Evolutionary conservation across 2,329 filamentous ascomycete species (phyloP).

Genomic region (Aspergillus piperis): DNA sequence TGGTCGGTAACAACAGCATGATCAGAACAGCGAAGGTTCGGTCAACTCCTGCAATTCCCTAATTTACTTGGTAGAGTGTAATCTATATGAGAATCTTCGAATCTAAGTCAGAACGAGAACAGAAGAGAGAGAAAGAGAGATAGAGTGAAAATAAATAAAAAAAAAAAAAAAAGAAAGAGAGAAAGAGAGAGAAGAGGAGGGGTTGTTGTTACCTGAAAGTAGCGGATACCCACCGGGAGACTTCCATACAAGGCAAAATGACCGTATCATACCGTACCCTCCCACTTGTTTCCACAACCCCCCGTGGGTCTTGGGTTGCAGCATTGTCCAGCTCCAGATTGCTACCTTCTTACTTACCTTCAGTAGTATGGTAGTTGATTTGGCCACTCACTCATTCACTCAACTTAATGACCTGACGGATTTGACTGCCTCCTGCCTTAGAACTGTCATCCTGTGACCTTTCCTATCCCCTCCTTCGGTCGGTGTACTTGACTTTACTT

Average conservation of each 20-base stretch:
- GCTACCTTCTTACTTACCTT: neutral
- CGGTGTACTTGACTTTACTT: slow-evolving; percentile 9
- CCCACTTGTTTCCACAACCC: neutral
- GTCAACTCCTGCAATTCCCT: no score
- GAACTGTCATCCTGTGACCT: neutral
- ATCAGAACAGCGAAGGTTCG: no score
- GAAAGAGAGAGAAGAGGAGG: no score
- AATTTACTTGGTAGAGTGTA: no score
- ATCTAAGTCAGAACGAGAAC: no score
- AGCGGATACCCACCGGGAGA: neutral
- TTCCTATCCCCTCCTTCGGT: slow-evolving; percentile 3
- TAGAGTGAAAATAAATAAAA: no score
- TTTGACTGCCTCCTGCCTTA: neutral
- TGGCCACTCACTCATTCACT: neutral
- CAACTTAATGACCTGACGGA: neutral
- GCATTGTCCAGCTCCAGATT: slow-evolving; percentile 1
- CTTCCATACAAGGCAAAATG: neutral
- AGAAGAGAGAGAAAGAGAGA: no score
- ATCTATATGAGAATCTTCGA: no score
- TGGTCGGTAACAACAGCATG: no score
- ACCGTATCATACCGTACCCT: neutral
- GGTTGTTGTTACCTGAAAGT: neutral
- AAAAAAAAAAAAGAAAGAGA: no score
- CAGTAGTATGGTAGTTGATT: neutral
- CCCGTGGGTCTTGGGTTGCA: neutral